Base-by-base conservation (phyloP, 2,329 filamentous ascomycete species). In the Fusarium sambucinum region DNA sequence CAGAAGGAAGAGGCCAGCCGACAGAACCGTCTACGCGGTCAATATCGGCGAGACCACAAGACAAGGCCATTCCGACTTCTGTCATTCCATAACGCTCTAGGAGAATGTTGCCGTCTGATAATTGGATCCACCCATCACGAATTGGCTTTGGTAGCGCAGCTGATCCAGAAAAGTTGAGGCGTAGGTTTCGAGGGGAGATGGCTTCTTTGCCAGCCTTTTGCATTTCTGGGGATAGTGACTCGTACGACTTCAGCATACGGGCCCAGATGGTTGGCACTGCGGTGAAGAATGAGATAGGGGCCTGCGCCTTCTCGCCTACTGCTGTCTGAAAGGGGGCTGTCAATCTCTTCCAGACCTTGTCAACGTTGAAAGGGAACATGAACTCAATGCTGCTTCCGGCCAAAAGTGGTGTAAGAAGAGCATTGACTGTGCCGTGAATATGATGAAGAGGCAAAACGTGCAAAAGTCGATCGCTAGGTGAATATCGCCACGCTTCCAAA, bases 1-100 rank as follows among this genome's bases (percentile, higher is more conserved):
- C 96, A 1, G 86, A 89, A 0, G 96, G 96, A 0, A 99, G 81
- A 0, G 96, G 93, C 95, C 95, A 98, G 59, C 96, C 96, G 16
- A 99, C 96, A 60, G 90, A 92, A 38, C 92, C 95, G 74, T 98
- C 94, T 5, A 97, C 89, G 47, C 96, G 92, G 75, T 96, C 92
- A 7, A 81, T 75, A 52, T 86, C 87, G 67, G 90, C 85, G 3
- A 98, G 89, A 3, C 94, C 94, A 77, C 96, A 98, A 63, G 92
- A 95, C n/a, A 99, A 86, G 0, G 95, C 96, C 96, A 99, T 98
- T 72, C 96, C 96, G 2, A 98, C 94, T 82, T 99, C 96, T 6
- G 96, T 99, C 96, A 99, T 98, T 75, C 96, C 96, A 78, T 96
- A 99, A n/a, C 96, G 92, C 80, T 99, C 96, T 6, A 99, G 89